Percentiles rank a stretch among this genome's conserved stretches.
Conservation (phyloP, 345 rosid species). For the Salix arbutifolia region DNA sequence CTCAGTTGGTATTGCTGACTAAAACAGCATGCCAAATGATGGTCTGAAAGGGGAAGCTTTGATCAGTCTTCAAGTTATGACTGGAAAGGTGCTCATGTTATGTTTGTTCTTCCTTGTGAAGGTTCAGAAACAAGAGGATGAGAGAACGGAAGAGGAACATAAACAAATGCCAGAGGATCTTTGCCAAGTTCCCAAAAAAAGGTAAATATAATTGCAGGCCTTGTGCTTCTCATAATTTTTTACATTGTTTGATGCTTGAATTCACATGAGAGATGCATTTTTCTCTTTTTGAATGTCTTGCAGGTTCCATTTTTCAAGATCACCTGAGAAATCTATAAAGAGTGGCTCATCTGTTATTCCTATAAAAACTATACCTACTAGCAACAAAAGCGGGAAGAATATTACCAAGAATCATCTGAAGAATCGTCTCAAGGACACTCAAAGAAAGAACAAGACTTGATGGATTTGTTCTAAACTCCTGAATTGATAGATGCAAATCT, state of each 20-base stretch:
- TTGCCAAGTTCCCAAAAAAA: slow-evolving; percentile 33
- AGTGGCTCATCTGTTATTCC: slow-evolving; percentile 40
- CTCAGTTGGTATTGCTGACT: background rate
- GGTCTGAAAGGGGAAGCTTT: background rate
- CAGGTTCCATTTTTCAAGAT: slow-evolving; percentile 33
- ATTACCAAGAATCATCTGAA: slow-evolving; percentile 17
- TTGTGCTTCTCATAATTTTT: background rate
- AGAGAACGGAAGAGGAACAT: slow-evolving; percentile 23
- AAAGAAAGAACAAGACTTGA: slow-evolving; percentile 10
- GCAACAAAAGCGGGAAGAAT: slow-evolving; percentile 39
- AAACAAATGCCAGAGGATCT: slow-evolving; percentile 32
- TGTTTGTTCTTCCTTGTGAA: slow-evolving; percentile 19
- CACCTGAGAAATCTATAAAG: slow-evolving; percentile 41
- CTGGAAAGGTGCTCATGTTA: slow-evolving; percentile 11
- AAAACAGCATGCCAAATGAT: background rate
- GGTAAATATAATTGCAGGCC: slow-evolving; percentile 36
- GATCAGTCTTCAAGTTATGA: background rate
- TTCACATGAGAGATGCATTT: background rate
- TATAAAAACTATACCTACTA: slow-evolving; percentile 30
- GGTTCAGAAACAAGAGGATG: slow-evolving; percentile 28
- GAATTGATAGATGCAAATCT: background rate
- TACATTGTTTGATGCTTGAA: background rate
- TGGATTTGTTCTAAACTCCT: background rate
- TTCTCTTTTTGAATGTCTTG: slow-evolving; percentile 6
- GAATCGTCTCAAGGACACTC: slow-evolving; percentile 22